Conservation (phyloP, 148 eudicot species). For the Persicaria maculosa region DNA sequence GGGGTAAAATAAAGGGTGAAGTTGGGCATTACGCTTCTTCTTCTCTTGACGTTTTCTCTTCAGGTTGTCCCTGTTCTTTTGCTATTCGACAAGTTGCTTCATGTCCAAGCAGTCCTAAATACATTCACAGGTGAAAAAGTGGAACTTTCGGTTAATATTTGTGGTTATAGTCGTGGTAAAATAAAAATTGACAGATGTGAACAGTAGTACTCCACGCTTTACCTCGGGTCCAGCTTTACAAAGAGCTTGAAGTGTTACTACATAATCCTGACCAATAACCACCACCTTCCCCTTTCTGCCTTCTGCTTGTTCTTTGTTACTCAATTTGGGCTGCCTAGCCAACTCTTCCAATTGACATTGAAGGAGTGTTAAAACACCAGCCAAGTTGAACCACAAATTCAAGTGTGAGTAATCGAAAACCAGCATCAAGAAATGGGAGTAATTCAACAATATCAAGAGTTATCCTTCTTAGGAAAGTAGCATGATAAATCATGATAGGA, state of each 20-base stretch:
- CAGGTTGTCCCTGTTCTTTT: conserved; percentile 44
- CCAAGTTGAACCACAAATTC: conserved; percentile 25
- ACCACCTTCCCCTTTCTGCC: conserved; percentile 35
- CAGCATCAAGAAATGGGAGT: no score
- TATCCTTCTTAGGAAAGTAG: no score
- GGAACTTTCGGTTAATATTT: not conserved
- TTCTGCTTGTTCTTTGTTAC: conserved; percentile 21
- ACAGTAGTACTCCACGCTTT: conserved; percentile 18
- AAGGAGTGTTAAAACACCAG: conserved; percentile 72
- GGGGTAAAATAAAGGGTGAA: not conserved
- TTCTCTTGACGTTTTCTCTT: conserved; percentile 69
- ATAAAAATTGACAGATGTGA: not conserved
- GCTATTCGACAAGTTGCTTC: conserved; percentile 53
- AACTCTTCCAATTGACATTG: no score
- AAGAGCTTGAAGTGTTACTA: conserved; percentile 92
- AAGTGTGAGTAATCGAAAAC: not conserved
- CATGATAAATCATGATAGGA: no score
- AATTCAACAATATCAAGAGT: no score
- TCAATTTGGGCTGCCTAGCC: no score
- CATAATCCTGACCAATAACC: conserved; percentile 78
- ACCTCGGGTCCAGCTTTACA: conserved; percentile 71
- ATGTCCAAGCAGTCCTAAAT: conserved; percentile 50
- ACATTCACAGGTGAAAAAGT: not conserved
- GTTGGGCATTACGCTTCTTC: conserved; percentile 53
- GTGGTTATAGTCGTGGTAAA: not conserved